Conservation (phyloP, 495 filamentous ascomycete genomes). For the Friedmanniomyces endolithicus region DNA sequence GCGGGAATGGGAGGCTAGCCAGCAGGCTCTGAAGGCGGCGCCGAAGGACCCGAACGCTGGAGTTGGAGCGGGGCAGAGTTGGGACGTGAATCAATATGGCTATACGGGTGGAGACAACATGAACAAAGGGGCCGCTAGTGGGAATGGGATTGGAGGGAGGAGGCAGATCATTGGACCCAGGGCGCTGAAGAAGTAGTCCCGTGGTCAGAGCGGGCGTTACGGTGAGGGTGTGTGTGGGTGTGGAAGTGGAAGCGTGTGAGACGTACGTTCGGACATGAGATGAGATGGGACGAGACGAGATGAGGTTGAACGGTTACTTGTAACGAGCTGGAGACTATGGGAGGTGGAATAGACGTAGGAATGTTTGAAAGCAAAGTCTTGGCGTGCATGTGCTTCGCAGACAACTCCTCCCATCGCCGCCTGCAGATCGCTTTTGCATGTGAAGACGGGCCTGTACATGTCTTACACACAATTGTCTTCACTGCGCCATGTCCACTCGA, state of each 20-base stretch:
- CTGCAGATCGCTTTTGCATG: too few species aligned
- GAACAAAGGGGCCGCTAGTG: constrained; percentile 19
- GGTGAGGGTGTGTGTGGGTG: not conserved
- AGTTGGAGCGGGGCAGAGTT: constrained; percentile 43
- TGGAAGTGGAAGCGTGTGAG: not conserved
- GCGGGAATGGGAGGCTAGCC: constrained; percentile 87
- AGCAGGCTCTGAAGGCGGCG: constrained; percentile 49
- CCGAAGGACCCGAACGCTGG: constrained; percentile 35
- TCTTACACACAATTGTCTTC: too few species aligned
- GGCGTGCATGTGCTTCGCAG: too few species aligned
- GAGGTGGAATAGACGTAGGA: too few species aligned
- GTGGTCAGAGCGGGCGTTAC: not conserved
- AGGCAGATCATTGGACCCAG: constrained; percentile 22
- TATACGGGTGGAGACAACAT: constrained; percentile 75
- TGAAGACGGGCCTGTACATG: too few species aligned
- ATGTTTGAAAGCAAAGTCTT: too few species aligned
- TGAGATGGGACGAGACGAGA: too few species aligned
- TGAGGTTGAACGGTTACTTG: too few species aligned
- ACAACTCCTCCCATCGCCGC: too few species aligned
- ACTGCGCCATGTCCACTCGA: too few species aligned
- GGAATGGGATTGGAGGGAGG: constrained; percentile 19
- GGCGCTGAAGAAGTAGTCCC: constrained; percentile 5
- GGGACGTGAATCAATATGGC: constrained; percentile 85
- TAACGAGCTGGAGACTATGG: too few species aligned
- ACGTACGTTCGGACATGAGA: too few species aligned